Base-by-base conservation (phyloP, 257 asterid species). In the Mitragyna speciosa region DNA sequence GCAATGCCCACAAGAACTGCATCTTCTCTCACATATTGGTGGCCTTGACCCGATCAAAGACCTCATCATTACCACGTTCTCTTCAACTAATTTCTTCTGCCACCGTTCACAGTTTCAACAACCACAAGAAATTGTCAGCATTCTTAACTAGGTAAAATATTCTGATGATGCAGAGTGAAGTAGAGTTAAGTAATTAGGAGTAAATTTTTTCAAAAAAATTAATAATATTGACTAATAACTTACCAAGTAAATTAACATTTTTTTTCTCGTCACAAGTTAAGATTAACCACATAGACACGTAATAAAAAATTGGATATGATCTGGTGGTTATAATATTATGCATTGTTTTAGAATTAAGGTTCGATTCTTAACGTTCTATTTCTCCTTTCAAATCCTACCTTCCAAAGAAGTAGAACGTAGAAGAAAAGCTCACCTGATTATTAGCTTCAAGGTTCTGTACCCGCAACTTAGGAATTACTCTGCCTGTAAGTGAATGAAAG, bases 1-100 rank as follows among this genome's bases (percentile, higher is more conserved):
- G 63, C 92, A 86, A 47, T 82, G 88, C 68, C 91, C 91, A 77
- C 97, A 93, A 41, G 83, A 67, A 36, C 85, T 76, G 85, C 97
- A 90, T 71, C 69, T 89, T 58, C 67, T 73, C 39, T 84, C 89
- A 78, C 98, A 93, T 82, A 87, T 93, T 70, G 96, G 97, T 70
- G 98, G 98, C 77, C 80, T 88, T 85, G 97, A 93, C 76, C 98
- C 97, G 81, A 92, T 88, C 87, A 87, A 43, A 66, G 61, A 68
- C 74, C 87, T 85, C 88, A 76, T 81, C 70, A 26, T 83, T 74
- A 82, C 78, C 52, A 39, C 77, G 58, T 52, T 84, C 79, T 87
- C 91, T 84, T 86, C 83, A 52, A 77, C 64, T 78, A 36, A 36
- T 36, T 72, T 84, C 66, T 47, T 79, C 86, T 79, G 64, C 30